Conservation (phyloP, 2,329 filamentous ascomycete species). For the Cladosporium oxysporum region DNA sequence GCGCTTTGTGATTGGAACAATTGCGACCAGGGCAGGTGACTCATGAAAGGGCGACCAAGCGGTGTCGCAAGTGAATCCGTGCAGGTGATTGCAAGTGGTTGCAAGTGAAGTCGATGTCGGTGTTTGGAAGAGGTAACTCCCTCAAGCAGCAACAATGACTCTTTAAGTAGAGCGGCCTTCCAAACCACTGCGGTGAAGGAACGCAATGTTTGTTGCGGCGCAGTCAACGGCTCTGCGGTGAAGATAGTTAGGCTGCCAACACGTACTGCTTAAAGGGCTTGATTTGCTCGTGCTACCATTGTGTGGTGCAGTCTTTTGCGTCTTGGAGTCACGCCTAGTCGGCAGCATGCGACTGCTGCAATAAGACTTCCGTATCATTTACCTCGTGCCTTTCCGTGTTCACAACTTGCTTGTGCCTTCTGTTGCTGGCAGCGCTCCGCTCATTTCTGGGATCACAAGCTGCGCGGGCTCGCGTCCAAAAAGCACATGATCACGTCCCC, state of each 20-base stretch:
- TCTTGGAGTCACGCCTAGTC: neutral
- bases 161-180: neutral
- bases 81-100: neutral
- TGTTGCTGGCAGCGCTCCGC: slow-evolving; percentile 50
- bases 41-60: slow-evolving; percentile 6
- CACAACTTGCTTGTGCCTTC: slow-evolving; percentile 19
- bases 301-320: neutral
- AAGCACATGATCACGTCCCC: slow-evolving; percentile 59
- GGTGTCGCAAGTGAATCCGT: slow-evolving; percentile 9
- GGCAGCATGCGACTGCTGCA: neutral
- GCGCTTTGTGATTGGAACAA: neutral
- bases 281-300: neutral
- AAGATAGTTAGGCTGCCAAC: neutral
- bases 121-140: neutral
- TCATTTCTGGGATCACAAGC: slow-evolving; percentile 51
- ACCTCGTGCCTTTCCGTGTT: neutral
- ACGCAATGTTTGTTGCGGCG: slow-evolving; percentile 1
- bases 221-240: neutral
- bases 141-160: neutral
- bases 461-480: slow-evolving; percentile 45
- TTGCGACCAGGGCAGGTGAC: neutral
- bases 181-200: neutral
- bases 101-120: neutral
- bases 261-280: neutral
- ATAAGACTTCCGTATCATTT: neutral